Percentiles rank a stretch among this genome's conserved stretches.
Evolutionary conservation across 257 asterid species (phyloP).

Genomic region (Gentiana macrophylla): DNA sequence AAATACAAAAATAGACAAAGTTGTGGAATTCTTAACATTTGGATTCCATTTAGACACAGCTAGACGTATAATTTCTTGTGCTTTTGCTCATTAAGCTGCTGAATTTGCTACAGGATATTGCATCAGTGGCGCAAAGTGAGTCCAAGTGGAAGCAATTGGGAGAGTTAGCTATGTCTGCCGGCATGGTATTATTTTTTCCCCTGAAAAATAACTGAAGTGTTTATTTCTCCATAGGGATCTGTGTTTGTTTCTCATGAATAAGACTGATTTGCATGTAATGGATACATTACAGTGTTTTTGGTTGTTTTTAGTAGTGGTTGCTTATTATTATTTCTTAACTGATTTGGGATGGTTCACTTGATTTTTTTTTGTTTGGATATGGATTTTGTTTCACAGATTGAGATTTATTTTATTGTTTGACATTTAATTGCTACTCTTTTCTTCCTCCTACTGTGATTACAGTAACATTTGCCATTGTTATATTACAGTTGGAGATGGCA

Average conservation of each 20-base stretch:
- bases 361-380: background rate
- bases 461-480: background rate
- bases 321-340: background rate
- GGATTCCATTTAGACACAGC: no score
- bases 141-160: slow-evolving; percentile 98
- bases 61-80: no score
- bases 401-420: background rate
- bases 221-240: background rate
- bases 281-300: no score
- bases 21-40: no score
- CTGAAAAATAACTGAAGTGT: background rate
- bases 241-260: no score
- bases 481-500: slow-evolving; percentile 76
- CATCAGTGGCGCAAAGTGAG: slow-evolving; percentile 64
- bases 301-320: background rate
- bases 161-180: slow-evolving; percentile 88
- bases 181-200: slow-evolving; percentile 49
- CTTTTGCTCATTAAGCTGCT: background rate
- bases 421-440: slow-evolving; percentile 1
- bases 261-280: no score
- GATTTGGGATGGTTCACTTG: background rate
- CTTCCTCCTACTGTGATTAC: slow-evolving; percentile 7
- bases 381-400: background rate
- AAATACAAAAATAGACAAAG: no score
- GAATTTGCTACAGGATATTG: slow-evolving; percentile 60